These are phyloP conservation scores for Solanum bulbocastanum DNA, from an alignment of 257 asterid genomes.

Conservation along the genomic window DNA sequence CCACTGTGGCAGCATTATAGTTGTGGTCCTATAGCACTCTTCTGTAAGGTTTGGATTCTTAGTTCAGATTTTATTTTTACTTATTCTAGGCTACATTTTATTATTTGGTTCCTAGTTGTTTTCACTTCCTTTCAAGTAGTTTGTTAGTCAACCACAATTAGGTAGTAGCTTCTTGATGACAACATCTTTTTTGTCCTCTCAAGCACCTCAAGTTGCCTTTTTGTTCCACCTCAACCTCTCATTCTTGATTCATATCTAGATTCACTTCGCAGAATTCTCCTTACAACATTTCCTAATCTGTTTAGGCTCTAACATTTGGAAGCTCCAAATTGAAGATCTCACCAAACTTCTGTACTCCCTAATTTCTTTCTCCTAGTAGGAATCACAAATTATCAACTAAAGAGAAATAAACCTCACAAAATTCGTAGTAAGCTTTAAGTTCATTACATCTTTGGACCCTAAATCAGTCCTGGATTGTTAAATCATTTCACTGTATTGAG, in stretches of 20 bases:
- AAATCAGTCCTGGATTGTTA: neutral
- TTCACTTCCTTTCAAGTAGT: neutral
- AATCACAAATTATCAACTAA: neutral
- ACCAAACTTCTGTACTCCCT: neutral
- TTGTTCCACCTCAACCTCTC: neutral
- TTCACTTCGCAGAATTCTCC: neutral
- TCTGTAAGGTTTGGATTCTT: neutral
- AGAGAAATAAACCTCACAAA: neutral
- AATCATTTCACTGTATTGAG: neutral
- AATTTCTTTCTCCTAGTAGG: neutral
- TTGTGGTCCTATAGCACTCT: neutral
- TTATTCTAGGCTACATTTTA: no score
- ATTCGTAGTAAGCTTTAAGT: neutral
- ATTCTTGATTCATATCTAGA: neutral
- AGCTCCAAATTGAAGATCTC: neutral
- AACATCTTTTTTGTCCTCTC: neutral
- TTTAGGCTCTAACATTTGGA: neutral
- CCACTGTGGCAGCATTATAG: no score
- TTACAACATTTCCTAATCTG: neutral
- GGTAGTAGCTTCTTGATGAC: neutral
- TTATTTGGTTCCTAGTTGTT: neutral
- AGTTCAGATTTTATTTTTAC: neutral
- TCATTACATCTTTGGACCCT: neutral
- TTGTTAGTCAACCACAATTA: neutral
- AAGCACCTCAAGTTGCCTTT: neutral